phyloP scores from a whole-genome alignment of 2,329 filamentous ascomycete species.

The Massarina eburnea region DNA sequence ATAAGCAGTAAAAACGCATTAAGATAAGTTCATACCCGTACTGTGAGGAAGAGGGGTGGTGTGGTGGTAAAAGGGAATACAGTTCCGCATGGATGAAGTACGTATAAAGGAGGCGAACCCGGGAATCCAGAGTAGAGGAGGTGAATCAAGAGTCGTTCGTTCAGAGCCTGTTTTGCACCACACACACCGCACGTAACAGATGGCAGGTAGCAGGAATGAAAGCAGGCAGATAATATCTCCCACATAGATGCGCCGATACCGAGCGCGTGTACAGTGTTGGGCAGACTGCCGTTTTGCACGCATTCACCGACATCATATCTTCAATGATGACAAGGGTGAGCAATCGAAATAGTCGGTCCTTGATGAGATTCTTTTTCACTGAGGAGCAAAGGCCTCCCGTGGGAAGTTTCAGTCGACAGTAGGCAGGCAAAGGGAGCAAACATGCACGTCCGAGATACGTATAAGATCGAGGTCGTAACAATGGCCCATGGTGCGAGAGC shows the following conservation, averaged over 20 bases:
- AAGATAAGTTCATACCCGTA: no score
- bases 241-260: not conserved
- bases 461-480: conserved; percentile 2
- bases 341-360: not conserved
- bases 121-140: no score
- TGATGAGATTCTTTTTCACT: not conserved
- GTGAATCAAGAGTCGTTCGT: no score
- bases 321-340: not conserved
- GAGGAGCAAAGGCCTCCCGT: conserved; percentile 1
- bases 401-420: not conserved
- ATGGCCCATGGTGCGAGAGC: conserved; percentile 25
- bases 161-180: no score
- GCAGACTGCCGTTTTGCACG: not conserved
- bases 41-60: no score
- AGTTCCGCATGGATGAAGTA: no score
- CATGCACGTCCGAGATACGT: conserved; percentile 8
- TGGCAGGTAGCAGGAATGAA: no score
- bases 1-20: no score
- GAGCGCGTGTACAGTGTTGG: not conserved
- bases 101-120: no score
- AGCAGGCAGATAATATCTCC: no score
- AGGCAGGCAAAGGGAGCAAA: not conserved
- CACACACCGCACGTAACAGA: no score
- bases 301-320: not conserved
- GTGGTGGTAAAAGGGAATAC: no score